These are phyloP conservation scores for Eremothecium cymbalariae DNA, from an alignment of 1,139 yeast genomes.

Conservation along the genomic window DNA sequence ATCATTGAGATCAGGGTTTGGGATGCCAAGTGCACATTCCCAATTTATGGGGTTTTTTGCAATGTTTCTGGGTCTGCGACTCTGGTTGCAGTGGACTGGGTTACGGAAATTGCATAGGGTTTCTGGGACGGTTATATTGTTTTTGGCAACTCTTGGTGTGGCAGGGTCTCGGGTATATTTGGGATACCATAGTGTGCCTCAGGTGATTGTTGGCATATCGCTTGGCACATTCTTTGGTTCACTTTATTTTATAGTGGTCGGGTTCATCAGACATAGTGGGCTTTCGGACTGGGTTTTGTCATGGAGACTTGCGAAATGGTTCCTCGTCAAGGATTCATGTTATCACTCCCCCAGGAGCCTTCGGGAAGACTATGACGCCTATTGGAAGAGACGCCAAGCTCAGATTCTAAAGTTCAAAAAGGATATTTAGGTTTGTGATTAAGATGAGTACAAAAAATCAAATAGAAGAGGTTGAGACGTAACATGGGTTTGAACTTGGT, in stretches of 20 bases:
- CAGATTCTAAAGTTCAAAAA: conserved; percentile 3
- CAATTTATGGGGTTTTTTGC: conserved; percentile 89
- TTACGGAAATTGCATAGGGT: conserved; percentile 28
- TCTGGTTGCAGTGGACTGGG: conserved; percentile 38
- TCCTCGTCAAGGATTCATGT: conserved; percentile 53
- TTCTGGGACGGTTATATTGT: conserved; percentile 21
- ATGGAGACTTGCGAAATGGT: conserved; percentile 40
- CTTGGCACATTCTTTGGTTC: conserved; percentile 57
- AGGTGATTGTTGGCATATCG: conserved; percentile 64
- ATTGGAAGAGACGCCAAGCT: conserved; percentile 21
- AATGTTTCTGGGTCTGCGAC: conserved; percentile 50
- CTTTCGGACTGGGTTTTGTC: conserved; percentile 49
- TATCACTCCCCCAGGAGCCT: conserved; percentile 35
- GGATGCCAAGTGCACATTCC: conserved; percentile 97
- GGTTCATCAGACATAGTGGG: conserved; percentile 51
- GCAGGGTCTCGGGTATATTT: conserved; percentile 71
- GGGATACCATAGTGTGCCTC: conserved; percentile 64
- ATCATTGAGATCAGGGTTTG: conserved; percentile 54
- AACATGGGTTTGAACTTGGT: too few relatives aligned
- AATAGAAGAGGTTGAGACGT: too few relatives aligned
- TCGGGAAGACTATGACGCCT: conserved; percentile 29
- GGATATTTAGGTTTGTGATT: background rate
- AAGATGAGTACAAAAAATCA: too few relatives aligned
- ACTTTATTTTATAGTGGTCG: conserved; percentile 46
- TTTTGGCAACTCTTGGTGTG: conserved; percentile 40